These are phyloP conservation scores for Rhodotorula sp. DNA, from an alignment of 1,284 basidiomycete genomes.

Conservation along the genomic window DNA sequence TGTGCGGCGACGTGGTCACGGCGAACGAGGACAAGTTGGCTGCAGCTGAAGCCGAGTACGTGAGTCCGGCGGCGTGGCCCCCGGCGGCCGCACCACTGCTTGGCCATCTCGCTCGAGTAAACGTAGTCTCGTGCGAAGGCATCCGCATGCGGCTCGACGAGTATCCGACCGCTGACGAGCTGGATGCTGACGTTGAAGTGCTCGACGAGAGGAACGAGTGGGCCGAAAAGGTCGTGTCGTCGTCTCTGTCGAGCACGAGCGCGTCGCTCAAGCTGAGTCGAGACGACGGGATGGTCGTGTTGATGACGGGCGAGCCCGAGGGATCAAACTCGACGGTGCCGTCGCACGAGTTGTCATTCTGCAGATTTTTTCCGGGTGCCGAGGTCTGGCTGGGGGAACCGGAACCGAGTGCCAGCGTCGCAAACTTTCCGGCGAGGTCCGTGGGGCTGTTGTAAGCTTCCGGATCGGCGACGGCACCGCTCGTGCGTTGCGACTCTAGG, in stretches of 20 bases:
- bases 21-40: constrained; percentile 35
- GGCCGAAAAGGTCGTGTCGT: constrained; percentile 15
- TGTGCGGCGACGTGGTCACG: constrained; percentile 4
- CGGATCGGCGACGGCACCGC: no score
- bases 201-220: constrained; percentile 18
- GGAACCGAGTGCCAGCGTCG: no score
- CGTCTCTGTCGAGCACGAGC: constrained; percentile 1
- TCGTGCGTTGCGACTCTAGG: neutral
- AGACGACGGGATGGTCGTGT: constrained; percentile 17
- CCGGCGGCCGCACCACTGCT: neutral
- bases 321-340: constrained; percentile 6
- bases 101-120: neutral
- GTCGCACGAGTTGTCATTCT: constrained; percentile 6
- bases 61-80: constrained; percentile 22
- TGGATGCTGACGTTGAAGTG: neutral
- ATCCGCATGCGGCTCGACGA: neutral
- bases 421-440: no score
- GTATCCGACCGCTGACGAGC: neutral
- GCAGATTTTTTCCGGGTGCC: neutral
- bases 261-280: constrained; percentile 10
- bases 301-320: constrained; percentile 20
- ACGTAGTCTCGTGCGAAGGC: neutral
- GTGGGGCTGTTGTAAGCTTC: no score
- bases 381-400: no score
- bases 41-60: constrained; percentile 38